These are phyloP conservation scores for Pseudogymnoascus sp. DNA, from an alignment of 2,329 filamentous ascomycete genomes.

Conservation along the genomic window DNA sequence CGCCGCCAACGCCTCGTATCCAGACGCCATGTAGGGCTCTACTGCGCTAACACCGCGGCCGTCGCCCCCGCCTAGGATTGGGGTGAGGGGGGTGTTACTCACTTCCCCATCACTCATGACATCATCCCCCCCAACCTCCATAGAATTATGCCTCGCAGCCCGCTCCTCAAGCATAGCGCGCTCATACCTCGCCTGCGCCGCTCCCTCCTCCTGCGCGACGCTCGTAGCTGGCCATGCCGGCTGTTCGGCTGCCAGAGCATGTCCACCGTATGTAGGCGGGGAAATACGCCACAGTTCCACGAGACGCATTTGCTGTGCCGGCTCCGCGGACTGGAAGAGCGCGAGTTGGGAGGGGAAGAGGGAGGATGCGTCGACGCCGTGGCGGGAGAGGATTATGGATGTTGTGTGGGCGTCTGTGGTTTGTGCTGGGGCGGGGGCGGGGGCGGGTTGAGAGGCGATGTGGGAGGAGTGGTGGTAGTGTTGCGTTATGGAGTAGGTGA, in stretches of 20 bases:
- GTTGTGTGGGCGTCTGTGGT: constrained; percentile 42
- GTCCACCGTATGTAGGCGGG: constrained; percentile 54
- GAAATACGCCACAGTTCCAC: constrained; percentile 81
- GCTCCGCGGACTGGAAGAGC: constrained; percentile 68
- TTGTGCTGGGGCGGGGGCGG: constrained; percentile 35
- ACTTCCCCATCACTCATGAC: constrained; percentile 28
- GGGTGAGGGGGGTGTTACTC: constrained; percentile 33
- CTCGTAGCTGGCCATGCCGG: constrained; percentile 50
- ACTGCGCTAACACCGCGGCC: constrained; percentile 39
- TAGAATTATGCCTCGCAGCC: constrained; percentile 27
- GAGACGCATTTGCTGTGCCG: constrained; percentile 63
- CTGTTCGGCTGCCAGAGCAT: constrained; percentile 47
- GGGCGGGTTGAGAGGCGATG: constrained; percentile 29
- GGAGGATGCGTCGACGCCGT: constrained; percentile 61
- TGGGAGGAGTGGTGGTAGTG: constrained; percentile 81
- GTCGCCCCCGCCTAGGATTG: constrained; percentile 41
- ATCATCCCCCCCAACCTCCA: constrained; percentile 38
- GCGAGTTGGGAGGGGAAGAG: constrained; percentile 69
- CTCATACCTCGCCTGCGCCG: constrained; percentile 54
- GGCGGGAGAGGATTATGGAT: constrained; percentile 51
- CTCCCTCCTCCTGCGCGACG: constrained; percentile 45
- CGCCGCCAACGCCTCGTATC: constrained; percentile 64
- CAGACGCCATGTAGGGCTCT: constrained; percentile 70
- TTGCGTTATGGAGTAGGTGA: constrained; percentile 67
- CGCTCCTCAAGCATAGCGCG: constrained; percentile 36